Conservation (phyloP, 2,329 filamentous ascomycete species). For the Penicillium sp. region DNA sequence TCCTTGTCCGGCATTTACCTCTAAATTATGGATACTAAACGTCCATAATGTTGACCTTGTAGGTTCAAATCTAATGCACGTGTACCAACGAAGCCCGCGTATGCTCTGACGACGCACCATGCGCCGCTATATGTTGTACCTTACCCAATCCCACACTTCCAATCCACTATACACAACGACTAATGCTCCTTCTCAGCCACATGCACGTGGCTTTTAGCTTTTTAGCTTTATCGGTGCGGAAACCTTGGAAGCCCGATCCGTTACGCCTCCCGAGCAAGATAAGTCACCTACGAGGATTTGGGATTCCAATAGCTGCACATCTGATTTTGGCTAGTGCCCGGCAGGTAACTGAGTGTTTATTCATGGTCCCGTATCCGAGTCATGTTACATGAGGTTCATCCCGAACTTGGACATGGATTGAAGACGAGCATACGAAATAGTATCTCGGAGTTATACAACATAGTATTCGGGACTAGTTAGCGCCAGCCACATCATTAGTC, state of each 20-base stretch:
- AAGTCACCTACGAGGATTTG: neutral
- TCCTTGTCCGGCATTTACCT: neutral
- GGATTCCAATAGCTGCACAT: neutral
- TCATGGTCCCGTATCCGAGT: neutral
- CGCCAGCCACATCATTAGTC: constrained; percentile 4
- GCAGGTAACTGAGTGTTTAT: neutral
- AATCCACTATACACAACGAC: neutral
- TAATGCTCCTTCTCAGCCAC: constrained; percentile 1
- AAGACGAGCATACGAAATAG: neutral
- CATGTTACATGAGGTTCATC: neutral
- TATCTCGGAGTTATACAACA: neutral
- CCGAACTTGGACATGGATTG: neutral
- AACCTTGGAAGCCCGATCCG: neutral
- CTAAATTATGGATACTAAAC: neutral
- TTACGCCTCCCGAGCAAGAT: neutral
- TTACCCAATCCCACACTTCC: neutral
- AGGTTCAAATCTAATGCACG: neutral
- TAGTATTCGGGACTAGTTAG: constrained; percentile 3
- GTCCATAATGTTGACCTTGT: neutral
- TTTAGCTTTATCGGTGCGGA: neutral
- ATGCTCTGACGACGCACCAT: neutral
- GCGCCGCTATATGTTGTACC: too few species aligned
- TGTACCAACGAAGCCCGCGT: neutral
- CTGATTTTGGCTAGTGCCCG: neutral
- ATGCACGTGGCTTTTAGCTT: constrained; percentile 3